Conservation (phyloP, 202 grass and related monocot genomes). For the Alloteropsis angusta region DNA sequence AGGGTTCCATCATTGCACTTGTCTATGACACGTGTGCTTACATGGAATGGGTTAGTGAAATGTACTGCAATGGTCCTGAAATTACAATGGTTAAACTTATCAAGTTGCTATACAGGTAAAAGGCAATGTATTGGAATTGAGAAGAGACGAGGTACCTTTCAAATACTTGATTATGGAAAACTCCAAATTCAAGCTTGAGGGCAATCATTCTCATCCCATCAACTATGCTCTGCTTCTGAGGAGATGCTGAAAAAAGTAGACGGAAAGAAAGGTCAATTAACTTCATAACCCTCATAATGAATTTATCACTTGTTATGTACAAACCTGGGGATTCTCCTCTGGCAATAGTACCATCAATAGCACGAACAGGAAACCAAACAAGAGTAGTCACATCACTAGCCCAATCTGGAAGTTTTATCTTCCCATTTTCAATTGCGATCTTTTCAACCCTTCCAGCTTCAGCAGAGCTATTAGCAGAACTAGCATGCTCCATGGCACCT, state of each 20-base stretch:
- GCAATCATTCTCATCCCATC: constrained; percentile 99
- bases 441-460: constrained; percentile 46
- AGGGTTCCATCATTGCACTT: constrained; percentile 85
- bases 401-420: constrained; percentile 89
- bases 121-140: not conserved
- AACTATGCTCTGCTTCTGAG: constrained; percentile 76
- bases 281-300: not conserved
- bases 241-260: constrained; percentile 41
- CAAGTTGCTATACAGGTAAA: not conserved
- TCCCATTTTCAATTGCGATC: constrained; percentile 71
- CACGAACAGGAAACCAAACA: constrained; percentile 93
- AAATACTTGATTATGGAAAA: constrained; percentile 95
- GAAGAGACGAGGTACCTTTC: constrained; percentile 55
- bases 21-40: constrained; percentile 65
- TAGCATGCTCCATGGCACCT: constrained; percentile 19
- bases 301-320: constrained; percentile 25
- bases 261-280: not conserved
- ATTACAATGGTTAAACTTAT: constrained; percentile 19
- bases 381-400: constrained; percentile 66
- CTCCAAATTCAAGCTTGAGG: constrained; percentile 99
- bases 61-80: constrained; percentile 93
- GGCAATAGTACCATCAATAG: constrained; percentile 81
- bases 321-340: constrained; percentile 78
- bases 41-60: constrained; percentile 94
- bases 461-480: constrained; percentile 10